Base-by-base conservation (phyloP, 2,329 filamentous ascomycete species). In the Neonectria punicea region DNA sequence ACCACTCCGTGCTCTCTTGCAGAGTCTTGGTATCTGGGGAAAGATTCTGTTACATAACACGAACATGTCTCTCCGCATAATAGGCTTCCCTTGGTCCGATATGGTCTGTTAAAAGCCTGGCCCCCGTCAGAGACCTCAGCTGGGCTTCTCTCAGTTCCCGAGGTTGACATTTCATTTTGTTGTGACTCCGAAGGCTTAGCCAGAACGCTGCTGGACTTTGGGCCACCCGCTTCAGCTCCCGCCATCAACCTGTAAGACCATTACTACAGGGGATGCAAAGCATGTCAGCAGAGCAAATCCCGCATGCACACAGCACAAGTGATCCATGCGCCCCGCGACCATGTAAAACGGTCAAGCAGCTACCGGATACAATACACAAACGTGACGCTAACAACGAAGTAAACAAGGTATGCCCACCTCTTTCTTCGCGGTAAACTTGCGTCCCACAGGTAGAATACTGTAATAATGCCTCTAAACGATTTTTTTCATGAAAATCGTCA, bases 21-120 rank as follows among this genome's bases (percentile, higher is more conserved):
- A 30, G 18, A 50, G 39, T 36, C 49, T 55, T 53, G 54, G 49
- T 66, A 63, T 66, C 60, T 64, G 66, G 63, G 67, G 62, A 66
- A 68, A 50, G 41, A 65, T 58, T 67, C 53, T 56, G 32, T 69
- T 69, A 66, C 62, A 41, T 69, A 66, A 69, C 63, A 36, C 50
- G 58, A 66, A 69, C 54, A 25, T 41, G 18, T 44, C 58, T 58
- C 63, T 66, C 58, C 67, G 65, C 67, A 47, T 51, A 67, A 69
- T 63, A 69, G 55, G 20, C 61, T 67, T 65, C 65, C 67, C 39
- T 69, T 67, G 61, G 54, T 13, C 61, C 58, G 67, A 56, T 57
- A 44, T 44, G 57, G 46, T 60, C 57, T 51, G 58, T 50, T 57
- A 34, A 53, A 34, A 50, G 67, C 60, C 55, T 66, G 59, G 39